Evolutionary conservation across 139 green algal genomes (phyloP).

Genomic region (Nannochloris sp.): DNA sequence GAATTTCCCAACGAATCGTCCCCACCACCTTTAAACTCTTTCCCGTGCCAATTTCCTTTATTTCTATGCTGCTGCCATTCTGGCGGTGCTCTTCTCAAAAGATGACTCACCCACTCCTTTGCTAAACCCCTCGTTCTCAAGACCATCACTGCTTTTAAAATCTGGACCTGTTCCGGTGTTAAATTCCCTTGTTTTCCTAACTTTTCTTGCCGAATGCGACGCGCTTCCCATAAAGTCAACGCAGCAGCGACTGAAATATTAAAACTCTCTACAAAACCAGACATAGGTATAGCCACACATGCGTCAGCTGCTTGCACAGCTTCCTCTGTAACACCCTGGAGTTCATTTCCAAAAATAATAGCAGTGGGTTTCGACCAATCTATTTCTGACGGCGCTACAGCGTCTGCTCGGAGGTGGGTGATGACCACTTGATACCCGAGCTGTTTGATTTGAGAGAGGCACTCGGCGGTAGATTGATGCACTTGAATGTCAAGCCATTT

Average conservation of each 20-base stretch:
- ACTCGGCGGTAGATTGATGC: conserved; percentile 38
- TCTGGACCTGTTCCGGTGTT: conserved; percentile 23
- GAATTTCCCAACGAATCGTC: too few species aligned
- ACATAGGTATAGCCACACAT: conserved; percentile 59
- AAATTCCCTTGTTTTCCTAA: conserved; percentile 33
- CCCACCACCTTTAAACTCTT: neutral
- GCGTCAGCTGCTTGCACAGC: conserved; percentile 49
- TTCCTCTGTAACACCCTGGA: conserved; percentile 43
- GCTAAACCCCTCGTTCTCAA: conserved; percentile 28
- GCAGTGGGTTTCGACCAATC: conserved; percentile 71
- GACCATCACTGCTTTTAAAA: conserved; percentile 38
- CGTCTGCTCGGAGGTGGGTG: conserved; percentile 28
- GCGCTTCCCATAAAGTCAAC: conserved; percentile 31
- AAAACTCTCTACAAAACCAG: conserved; percentile 72
- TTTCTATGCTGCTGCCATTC: conserved; percentile 22
- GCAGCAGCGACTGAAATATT: conserved; percentile 59
- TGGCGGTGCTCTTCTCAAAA: conserved; percentile 16
- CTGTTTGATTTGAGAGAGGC: conserved; percentile 40
- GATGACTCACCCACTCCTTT: neutral
- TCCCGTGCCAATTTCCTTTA: conserved; percentile 10
- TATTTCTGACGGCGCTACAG: conserved; percentile 47
- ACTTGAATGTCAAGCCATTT: conserved; percentile 74
- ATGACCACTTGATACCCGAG: conserved; percentile 55
- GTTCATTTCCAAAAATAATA: conserved; percentile 76
- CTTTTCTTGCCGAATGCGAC: conserved; percentile 8